These are phyloP conservation scores for Peniophora sp. DNA, from an alignment of 1,284 basidiomycete genomes.

Conservation along the genomic window DNA sequence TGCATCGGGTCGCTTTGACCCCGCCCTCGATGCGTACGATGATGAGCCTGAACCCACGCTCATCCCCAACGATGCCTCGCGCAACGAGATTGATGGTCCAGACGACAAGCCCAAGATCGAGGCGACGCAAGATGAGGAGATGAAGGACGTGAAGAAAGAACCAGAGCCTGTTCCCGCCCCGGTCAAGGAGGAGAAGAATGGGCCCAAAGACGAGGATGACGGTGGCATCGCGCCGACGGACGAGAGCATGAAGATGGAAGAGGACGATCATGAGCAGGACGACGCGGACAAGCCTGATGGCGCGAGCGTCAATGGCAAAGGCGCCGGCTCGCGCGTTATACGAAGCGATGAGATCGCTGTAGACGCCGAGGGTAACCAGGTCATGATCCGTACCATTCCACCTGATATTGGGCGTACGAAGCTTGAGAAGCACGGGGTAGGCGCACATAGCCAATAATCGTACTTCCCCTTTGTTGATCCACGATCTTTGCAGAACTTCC, in stretches of 20 bases:
- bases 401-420: constrained; percentile 83
- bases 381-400: constrained; percentile 91
- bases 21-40: constrained; percentile 35
- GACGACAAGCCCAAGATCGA: constrained; percentile 19
- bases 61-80: constrained; percentile 28
- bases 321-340: constrained; percentile 34
- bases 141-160: constrained; percentile 9
- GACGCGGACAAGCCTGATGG: constrained; percentile 48
- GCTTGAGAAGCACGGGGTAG: constrained; percentile 71
- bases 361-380: constrained; percentile 74
- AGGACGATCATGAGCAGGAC: constrained; percentile 70
- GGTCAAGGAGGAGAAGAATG: constrained; percentile 8
- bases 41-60: constrained; percentile 37
- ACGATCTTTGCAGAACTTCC: constrained; percentile 42
- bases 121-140: constrained; percentile 2
- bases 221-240: constrained; percentile 25
- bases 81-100: constrained; percentile 27
- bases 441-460: not conserved
- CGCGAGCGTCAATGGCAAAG: constrained; percentile 52
- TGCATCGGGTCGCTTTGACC: constrained; percentile 78
- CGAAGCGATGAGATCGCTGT: constrained; percentile 73
- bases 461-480: constrained; percentile 4
- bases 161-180: constrained; percentile 9
- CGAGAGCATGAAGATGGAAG: constrained; percentile 27
- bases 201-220: constrained; percentile 19